Evolutionary conservation across 345 rosid genomes (phyloP).

Genomic region (Microcos paniculata): DNA sequence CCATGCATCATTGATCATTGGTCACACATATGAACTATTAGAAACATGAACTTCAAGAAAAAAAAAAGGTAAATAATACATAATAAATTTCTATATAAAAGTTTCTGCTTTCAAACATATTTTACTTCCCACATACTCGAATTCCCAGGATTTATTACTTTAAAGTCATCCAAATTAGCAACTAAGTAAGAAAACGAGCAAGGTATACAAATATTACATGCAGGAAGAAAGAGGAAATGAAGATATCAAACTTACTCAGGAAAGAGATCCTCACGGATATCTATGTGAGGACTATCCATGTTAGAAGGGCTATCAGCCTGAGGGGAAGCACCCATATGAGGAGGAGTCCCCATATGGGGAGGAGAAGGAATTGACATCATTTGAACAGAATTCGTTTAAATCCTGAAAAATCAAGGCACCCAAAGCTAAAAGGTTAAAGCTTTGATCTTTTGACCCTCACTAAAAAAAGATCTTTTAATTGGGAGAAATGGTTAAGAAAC

Average conservation of each 20-base stretch:
- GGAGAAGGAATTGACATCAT: slow-evolving; percentile 18
- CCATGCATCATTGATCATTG: neutral
- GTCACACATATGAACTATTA: neutral
- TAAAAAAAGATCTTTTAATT: neutral
- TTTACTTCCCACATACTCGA: neutral
- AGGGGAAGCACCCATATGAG: neutral
- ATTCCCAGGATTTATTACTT: neutral
- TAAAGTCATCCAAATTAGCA: neutral
- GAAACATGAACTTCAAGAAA: neutral
- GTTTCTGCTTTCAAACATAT: neutral
- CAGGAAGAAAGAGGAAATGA: neutral
- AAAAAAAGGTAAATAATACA: too few species aligned
- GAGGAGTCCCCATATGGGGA: neutral
- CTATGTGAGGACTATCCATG: neutral
- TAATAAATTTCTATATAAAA: neutral
- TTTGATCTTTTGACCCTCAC: neutral
- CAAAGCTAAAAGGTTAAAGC: neutral
- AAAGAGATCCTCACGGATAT: slow-evolving; percentile 7
- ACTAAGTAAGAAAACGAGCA: neutral
- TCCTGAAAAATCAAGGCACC: slow-evolving; percentile 4
- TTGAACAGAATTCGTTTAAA: neutral
- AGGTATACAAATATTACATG: neutral
- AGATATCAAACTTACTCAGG: slow-evolving; percentile 7
- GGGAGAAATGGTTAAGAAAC: neutral
- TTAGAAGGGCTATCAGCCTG: neutral